Percentiles rank a stretch among this genome's conserved stretches.
These are phyloP conservation scores for Camellia lanceoleosa DNA, from an alignment of 148 eudicot species.

Conservation along the genomic window DNA sequence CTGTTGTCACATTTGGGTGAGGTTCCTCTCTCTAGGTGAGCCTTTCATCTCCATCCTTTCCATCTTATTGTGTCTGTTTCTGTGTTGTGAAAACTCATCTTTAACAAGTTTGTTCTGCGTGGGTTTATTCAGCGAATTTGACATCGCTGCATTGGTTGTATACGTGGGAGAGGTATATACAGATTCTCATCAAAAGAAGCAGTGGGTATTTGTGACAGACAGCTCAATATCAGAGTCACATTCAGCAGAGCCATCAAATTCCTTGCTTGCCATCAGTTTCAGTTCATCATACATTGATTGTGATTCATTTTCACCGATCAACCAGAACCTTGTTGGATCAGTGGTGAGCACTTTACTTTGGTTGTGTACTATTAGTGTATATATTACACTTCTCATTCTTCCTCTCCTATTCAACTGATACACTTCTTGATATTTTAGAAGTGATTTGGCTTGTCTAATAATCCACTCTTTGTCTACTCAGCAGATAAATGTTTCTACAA, in stretches of 20 bases:
- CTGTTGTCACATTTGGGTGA: constrained; percentile 58
- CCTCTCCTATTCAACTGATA: background rate
- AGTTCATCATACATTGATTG: constrained; percentile 43
- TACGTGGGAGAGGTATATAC: constrained; percentile 71
- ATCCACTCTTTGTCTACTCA: background rate
- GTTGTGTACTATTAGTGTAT: background rate
- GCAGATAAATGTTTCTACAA: background rate
- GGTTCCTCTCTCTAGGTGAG: constrained; percentile 71
- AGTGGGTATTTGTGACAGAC: constrained; percentile 94
- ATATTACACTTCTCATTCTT: background rate
- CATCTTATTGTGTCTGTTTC: constrained; percentile 16
- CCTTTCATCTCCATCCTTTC: constrained; percentile 6
- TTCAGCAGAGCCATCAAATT: constrained; percentile 30
- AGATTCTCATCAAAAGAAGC: constrained; percentile 61
- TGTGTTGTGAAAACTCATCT: background rate
- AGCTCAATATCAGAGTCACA: constrained; percentile 46
- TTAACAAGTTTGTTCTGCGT: constrained; percentile 17
- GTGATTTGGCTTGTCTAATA: background rate
- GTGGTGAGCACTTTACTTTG: constrained; percentile 44
- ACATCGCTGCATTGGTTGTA: constrained; percentile 67
- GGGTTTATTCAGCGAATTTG: constrained; percentile 72
- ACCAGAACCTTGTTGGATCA: constrained; percentile 69
- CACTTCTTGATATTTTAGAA: background rate
- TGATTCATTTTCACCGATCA: constrained; percentile 57
- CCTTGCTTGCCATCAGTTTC: constrained; percentile 83